Percentiles rank a stretch among this genome's conserved stretches.
Conservation (phyloP, 2,329 filamentous ascomycete genomes). For the Colletotrichum cereale region DNA sequence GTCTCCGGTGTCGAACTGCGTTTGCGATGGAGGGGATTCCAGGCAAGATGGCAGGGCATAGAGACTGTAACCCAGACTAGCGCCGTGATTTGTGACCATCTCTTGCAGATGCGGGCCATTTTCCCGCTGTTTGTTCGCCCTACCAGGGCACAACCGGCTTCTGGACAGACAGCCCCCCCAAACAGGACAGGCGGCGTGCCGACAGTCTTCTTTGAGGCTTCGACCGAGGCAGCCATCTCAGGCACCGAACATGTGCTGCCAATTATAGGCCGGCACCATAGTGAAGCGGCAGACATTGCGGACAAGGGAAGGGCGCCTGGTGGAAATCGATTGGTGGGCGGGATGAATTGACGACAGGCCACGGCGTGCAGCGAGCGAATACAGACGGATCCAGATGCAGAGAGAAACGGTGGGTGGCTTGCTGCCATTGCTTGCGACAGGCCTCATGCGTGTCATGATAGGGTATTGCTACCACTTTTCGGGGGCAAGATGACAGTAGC, state of each 20-base stretch:
- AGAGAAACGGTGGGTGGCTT: constrained; percentile 21
- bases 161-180: constrained; percentile 11
- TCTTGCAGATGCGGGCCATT: constrained; percentile 16
- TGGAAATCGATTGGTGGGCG: constrained; percentile 21
- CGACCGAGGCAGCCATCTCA: constrained; percentile 12
- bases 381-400: constrained; percentile 20
- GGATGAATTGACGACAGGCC: constrained; percentile 12
- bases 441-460: constrained; percentile 16
- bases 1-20: constrained; percentile 7
- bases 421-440: constrained; percentile 15
- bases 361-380: constrained; percentile 4
- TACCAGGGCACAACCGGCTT: not conserved
- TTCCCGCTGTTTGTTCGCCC: not conserved
- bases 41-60: not conserved
- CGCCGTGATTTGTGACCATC: constrained; percentile 19
- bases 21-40: not conserved
- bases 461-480: constrained; percentile 5
- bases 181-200: constrained; percentile 13
- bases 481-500: constrained; percentile 1
- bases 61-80: not conserved
- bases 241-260: constrained; percentile 1
- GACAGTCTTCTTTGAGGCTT: constrained; percentile 18
- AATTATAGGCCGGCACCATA: constrained; percentile 4
- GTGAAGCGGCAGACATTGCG: constrained; percentile 5
- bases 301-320: constrained; percentile 5